Evolutionary conservation across 2,329 filamentous ascomycete species (phyloP).

Genomic region (Paracorniculantispora psalliotae): DNA sequence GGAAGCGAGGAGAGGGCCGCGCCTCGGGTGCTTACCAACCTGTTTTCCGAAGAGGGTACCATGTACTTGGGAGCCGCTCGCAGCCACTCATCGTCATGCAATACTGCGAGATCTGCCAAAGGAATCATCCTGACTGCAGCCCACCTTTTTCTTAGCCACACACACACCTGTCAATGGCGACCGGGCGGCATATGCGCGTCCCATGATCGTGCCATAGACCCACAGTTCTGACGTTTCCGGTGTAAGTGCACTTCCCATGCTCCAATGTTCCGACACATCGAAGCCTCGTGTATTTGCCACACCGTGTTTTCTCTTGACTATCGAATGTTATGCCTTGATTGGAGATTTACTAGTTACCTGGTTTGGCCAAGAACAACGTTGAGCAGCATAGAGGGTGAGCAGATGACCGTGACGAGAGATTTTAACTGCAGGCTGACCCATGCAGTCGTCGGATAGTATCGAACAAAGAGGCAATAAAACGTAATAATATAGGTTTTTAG

Average conservation of each 20-base stretch:
- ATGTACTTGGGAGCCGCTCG: background rate
- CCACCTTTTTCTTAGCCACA: background rate
- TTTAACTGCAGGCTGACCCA: too few relatives aligned
- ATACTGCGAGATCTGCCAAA: constrained; percentile 1
- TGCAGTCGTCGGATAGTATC: background rate
- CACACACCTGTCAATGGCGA: background rate
- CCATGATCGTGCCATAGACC: constrained; percentile 8
- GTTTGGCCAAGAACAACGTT: background rate
- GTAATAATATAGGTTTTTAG: too few relatives aligned
- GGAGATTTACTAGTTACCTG: background rate
- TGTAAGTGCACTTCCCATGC: constrained; percentile 1
- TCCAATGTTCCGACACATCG: background rate
- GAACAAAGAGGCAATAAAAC: background rate
- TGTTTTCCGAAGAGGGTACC: background rate
- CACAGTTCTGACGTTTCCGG: constrained; percentile 1
- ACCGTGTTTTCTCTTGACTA: background rate
- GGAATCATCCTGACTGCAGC: background rate
- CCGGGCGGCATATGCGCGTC: background rate
- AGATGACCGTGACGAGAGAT: background rate
- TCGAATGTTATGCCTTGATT: background rate
- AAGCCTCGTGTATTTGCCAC: background rate
- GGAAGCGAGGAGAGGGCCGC: constrained; percentile 2
- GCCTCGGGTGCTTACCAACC: background rate
- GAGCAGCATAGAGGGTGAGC: background rate
- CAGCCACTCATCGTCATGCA: constrained; percentile 7